Evolutionary conservation across 2,329 filamentous ascomycete species (phyloP).

Genomic region (Ceratocystiopsis brevicomis): DNA sequence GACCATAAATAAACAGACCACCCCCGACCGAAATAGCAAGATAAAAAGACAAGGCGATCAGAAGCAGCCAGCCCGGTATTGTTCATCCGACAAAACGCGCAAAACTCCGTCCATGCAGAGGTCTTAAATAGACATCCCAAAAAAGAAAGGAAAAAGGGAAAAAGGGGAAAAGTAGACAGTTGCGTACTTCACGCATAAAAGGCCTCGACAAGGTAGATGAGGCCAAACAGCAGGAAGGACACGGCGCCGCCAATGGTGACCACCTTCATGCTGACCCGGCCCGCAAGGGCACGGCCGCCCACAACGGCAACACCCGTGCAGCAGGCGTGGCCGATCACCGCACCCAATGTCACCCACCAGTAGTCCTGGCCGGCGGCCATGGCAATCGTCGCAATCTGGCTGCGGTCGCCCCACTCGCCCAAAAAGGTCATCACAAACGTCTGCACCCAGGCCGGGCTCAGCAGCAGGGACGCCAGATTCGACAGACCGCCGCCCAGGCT

Average conservation of each 20-base stretch:
- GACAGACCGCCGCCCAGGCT: constrained; percentile 43
- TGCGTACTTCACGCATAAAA: constrained; percentile 24
- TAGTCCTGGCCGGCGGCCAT: constrained; percentile 98
- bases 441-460: constrained; percentile 95
- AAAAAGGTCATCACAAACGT: constrained; percentile 98
- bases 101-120: constrained; percentile 11
- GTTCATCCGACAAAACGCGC: constrained; percentile 1
- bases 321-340: constrained; percentile 66
- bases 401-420: constrained; percentile 93
- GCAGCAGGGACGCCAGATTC: constrained; percentile 71
- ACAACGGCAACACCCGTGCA: constrained; percentile 87
- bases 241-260: constrained; percentile 83
- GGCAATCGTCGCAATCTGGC: constrained; percentile 93
- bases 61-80: too few relatives aligned
- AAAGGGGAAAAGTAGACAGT: neutral
- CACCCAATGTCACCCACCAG: constrained; percentile 93
- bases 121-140: constrained; percentile 1
- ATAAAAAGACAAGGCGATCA: too few relatives aligned
- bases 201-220: constrained; percentile 79
- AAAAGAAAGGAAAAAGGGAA: neutral
- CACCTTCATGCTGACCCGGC: constrained; percentile 83
- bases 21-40: neutral
- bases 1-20: neutral
- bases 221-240: constrained; percentile 76
- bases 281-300: constrained; percentile 80